Percentiles rank a stretch among this genome's conserved stretches.
phyloP scores from a whole-genome alignment of 164 flowering plant species.

The Tetracentron sinense region DNA sequence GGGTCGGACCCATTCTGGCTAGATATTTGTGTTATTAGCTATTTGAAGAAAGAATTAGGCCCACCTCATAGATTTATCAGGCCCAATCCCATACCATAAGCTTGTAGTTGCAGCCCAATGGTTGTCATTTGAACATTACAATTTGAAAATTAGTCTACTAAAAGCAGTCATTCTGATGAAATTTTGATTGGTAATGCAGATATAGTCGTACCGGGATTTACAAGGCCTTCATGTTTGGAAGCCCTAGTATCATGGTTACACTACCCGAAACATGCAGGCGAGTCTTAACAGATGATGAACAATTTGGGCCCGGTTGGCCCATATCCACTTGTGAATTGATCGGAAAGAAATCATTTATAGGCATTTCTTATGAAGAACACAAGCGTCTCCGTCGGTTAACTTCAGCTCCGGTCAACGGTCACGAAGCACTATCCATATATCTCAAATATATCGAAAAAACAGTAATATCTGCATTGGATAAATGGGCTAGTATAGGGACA shows the following conservation, averaged over 20 bases:
- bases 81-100: not conserved
- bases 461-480: conserved; percentile 46
- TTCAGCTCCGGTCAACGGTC: conserved; percentile 81
- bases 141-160: not conserved
- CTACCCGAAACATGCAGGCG: conserved; percentile 53
- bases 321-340: conserved; percentile 57
- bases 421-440: conserved; percentile 63
- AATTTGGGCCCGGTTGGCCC: conserved; percentile 88
- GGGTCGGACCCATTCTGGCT: too few relatives aligned
- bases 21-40: too few relatives aligned
- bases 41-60: not conserved
- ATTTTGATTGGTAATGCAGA: conserved; percentile 32
- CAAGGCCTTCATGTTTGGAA: conserved; percentile 84
- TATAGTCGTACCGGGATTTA: conserved; percentile 63
- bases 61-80: not conserved
- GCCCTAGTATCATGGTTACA: conserved; percentile 67
- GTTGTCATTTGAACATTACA: too few relatives aligned
- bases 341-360: conserved; percentile 71
- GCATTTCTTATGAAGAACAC: conserved; percentile 69
- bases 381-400: conserved; percentile 68
- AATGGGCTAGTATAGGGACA: conserved; percentile 62
- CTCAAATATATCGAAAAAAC: conserved; percentile 49
- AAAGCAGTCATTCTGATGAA: not conserved
- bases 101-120: too few relatives aligned
- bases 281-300: conserved; percentile 69